Conservation (phyloP, 2,329 filamentous ascomycete genomes). For the Alternaria longipes region DNA sequence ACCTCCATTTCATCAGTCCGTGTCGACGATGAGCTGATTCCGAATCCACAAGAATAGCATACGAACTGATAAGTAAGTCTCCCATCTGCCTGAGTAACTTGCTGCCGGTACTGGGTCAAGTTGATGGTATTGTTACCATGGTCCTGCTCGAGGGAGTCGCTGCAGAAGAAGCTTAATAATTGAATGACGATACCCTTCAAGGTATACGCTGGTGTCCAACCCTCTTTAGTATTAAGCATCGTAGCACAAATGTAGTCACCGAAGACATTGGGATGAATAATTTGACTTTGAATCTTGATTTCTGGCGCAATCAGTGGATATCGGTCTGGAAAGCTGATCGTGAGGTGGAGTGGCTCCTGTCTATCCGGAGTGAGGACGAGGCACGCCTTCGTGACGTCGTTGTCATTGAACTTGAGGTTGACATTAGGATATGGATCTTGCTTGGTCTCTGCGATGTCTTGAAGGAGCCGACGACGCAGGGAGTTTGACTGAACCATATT, state of each 20-base stretch:
- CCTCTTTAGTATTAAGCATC: constrained; percentile 56
- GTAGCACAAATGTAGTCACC: constrained; percentile 58
- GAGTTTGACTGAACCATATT: constrained; percentile 1
- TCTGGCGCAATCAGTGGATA: constrained; percentile 56
- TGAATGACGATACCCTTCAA: constrained; percentile 62
- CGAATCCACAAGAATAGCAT: neutral
- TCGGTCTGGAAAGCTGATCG: constrained; percentile 44
- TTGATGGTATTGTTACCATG: constrained; percentile 35
- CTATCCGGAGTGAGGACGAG: constrained; percentile 56
- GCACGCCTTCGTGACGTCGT: constrained; percentile 52
- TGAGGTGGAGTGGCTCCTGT: constrained; percentile 56
- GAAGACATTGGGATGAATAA: constrained; percentile 60
- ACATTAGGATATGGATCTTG: constrained; percentile 60
- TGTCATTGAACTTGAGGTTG: constrained; percentile 50
- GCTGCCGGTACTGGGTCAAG: constrained; percentile 31
- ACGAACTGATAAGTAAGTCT: neutral
- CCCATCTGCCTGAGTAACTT: neutral
- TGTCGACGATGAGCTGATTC: neutral
- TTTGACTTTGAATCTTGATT: constrained; percentile 53
- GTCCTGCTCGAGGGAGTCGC: constrained; percentile 57
- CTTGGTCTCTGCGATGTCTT: constrained; percentile 59
- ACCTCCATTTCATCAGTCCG: neutral
- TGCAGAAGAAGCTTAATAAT: constrained; percentile 63
- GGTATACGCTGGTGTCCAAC: constrained; percentile 62
- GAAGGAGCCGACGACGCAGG: constrained; percentile 44